Percentiles rank a stretch among this genome's conserved stretches.
Conservation (phyloP, 2,329 filamentous ascomycete genomes). For the Endoconidiophora polonica region DNA sequence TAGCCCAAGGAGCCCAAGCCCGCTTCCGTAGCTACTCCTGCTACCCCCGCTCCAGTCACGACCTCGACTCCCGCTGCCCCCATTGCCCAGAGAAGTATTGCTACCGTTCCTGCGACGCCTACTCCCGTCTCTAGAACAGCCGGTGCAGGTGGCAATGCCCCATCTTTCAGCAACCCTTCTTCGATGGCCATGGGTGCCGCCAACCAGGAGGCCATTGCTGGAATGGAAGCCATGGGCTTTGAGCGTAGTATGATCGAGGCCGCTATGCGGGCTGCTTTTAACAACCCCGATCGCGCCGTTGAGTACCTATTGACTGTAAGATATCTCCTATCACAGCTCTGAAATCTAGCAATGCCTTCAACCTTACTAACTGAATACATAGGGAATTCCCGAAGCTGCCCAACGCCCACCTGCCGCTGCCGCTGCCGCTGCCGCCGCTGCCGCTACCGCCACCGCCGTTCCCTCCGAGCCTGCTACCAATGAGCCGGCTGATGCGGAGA, state of each 20-base stretch:
- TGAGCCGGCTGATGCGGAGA: constrained; percentile 21
- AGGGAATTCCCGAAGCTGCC: constrained; percentile 84
- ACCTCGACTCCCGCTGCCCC: constrained; percentile 34
- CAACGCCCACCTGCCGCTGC: constrained; percentile 31
- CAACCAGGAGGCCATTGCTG: constrained; percentile 64
- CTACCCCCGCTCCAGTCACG: constrained; percentile 42
- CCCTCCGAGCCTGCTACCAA: too few relatives aligned
- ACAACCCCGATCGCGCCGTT: constrained; percentile 91
- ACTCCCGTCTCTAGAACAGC: constrained; percentile 31
- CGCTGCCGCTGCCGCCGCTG: constrained; percentile 27
- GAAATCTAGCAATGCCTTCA: not conserved
- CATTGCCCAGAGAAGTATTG: constrained; percentile 32
- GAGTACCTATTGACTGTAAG: constrained; percentile 82
- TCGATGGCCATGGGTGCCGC: constrained; percentile 76
- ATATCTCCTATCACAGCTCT: constrained; percentile 12
- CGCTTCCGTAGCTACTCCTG: constrained; percentile 41
- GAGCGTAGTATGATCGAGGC: constrained; percentile 73
- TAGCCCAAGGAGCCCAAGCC: constrained; percentile 52
- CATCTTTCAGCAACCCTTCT: constrained; percentile 50
- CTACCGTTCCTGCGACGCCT: constrained; percentile 34
- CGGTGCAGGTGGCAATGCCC: constrained; percentile 21
- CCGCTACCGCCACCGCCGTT: constrained; percentile 23
- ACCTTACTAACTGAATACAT: constrained; percentile 5
- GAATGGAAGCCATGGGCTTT: constrained; percentile 98
- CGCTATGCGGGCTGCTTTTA: constrained; percentile 90